Evolutionary conservation across 192 early-diverging fungal species (phyloP).

Genomic region (Rhizoclosmatium globosum): DNA sequence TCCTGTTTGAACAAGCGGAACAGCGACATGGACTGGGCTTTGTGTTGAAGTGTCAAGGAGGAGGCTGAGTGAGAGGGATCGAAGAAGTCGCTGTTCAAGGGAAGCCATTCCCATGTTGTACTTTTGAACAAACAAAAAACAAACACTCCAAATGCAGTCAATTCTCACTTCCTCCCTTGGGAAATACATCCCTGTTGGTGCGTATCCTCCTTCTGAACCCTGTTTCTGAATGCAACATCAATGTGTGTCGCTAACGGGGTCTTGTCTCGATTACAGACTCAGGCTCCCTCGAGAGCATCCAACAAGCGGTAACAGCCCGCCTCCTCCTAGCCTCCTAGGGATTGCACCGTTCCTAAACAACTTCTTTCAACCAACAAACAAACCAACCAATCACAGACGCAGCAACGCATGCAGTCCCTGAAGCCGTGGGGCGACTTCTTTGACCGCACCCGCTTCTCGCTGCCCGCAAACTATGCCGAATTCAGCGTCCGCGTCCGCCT

Average conservation of each 20-base stretch:
- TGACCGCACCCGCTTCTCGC: slow-evolving; percentile 45
- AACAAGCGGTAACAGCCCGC: slow-evolving; percentile 1
- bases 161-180: slow-evolving; percentile 2
- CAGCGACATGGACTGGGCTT: not conserved
- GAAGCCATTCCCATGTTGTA: too few relatives aligned
- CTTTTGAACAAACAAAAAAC: slow-evolving; percentile 8
- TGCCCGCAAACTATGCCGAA: slow-evolving; percentile 31
- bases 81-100: not conserved
- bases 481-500: slow-evolving; percentile 44
- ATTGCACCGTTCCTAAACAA: not conserved
- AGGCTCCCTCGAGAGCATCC: slow-evolving; percentile 15
- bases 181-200: slow-evolving; percentile 28
- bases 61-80: not conserved
- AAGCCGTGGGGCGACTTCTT: slow-evolving; percentile 51
- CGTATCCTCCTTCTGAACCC: not conserved
- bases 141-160: not conserved
- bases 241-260: not conserved
- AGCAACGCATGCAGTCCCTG: slow-evolving; percentile 35
- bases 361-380: not conserved
- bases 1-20: not conserved
- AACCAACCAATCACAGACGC: not conserved
- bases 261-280: not conserved
- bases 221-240: not conserved
- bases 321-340: not conserved
- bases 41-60: not conserved